Percentiles rank a stretch among this genome's conserved stretches.
Conservation (phyloP, 2,329 filamentous ascomycete species). For the Cyclaneusma minus region DNA sequence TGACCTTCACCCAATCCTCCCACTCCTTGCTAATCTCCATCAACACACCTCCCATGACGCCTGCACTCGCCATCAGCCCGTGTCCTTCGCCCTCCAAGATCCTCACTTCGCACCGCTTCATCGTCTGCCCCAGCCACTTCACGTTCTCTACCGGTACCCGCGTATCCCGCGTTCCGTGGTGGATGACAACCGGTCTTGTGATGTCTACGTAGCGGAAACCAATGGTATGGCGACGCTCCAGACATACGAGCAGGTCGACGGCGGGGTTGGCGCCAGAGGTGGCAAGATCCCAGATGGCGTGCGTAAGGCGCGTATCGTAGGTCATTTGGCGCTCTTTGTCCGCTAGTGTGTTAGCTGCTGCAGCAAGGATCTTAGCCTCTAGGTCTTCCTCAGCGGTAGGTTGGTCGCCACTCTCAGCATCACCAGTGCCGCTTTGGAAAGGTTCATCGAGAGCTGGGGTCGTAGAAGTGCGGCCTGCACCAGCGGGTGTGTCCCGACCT, state of each 20-base stretch:
- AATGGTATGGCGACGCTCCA: conserved; percentile 81
- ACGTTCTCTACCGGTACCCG: conserved; percentile 92
- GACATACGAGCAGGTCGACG: conserved; percentile 79
- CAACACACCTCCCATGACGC: conserved; percentile 85
- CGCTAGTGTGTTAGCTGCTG: conserved; percentile 43
- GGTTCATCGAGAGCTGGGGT: conserved; percentile 16
- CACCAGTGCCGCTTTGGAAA: too few relatives aligned
- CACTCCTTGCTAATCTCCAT: conserved; percentile 91
- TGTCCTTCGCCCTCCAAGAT: conserved; percentile 86
- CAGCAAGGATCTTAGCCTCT: conserved; percentile 22
- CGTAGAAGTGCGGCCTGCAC: conserved; percentile 20
- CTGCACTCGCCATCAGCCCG: conserved; percentile 85
- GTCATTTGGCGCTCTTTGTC: conserved; percentile 57
- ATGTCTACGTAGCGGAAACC: conserved; percentile 97
- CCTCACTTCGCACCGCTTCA: conserved; percentile 83
- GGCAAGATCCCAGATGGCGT: conserved; percentile 86
- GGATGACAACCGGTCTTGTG: conserved; percentile 77
- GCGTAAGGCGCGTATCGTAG: conserved; percentile 77
- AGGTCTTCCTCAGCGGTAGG: conserved; percentile 15
- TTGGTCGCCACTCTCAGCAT: conserved; percentile 13
- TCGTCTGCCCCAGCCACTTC: conserved; percentile 83
- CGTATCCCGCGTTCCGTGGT: conserved; percentile 81
- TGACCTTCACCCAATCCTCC: conserved; percentile 67
- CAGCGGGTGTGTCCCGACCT: conserved; percentile 20
- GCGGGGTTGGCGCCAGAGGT: conserved; percentile 87